These are phyloP conservation scores for Boletus rubescentipes DNA, from an alignment of 768 basidiomycete species.

Conservation along the genomic window DNA sequence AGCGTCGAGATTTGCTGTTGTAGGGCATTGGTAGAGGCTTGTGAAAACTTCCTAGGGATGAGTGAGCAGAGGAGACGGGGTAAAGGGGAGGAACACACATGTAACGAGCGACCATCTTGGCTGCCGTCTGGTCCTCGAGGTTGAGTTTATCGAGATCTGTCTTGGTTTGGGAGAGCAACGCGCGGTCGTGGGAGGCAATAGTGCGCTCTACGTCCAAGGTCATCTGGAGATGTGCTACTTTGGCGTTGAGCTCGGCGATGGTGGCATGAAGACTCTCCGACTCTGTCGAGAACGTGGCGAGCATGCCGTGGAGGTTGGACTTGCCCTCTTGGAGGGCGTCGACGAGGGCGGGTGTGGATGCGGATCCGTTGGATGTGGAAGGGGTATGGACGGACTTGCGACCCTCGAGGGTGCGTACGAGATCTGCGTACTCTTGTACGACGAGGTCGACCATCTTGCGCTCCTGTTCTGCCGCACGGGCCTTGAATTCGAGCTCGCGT, in stretches of 20 bases:
- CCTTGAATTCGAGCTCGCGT: constrained; percentile 44
- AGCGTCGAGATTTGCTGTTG: constrained; percentile 59
- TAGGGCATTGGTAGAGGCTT: constrained; percentile 64
- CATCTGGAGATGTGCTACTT: constrained; percentile 43
- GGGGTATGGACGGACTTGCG: constrained; percentile 29
- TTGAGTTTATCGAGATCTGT: constrained; percentile 54
- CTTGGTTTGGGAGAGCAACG: constrained; percentile 44
- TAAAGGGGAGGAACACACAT: constrained; percentile 52
- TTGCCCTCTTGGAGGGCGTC: constrained; percentile 49
- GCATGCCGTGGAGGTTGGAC: constrained; percentile 45
- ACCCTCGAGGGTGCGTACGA: constrained; percentile 65
- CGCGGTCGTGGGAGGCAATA: constrained; percentile 41
- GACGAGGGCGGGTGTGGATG: constrained; percentile 25
- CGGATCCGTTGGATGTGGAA: constrained; percentile 8
- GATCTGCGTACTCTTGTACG: constrained; percentile 70
- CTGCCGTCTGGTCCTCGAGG: constrained; percentile 71
- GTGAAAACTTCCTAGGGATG: constrained; percentile 73
- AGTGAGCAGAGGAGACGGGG: background rate
- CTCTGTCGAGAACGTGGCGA: constrained; percentile 50
- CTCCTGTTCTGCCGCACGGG: constrained; percentile 55
- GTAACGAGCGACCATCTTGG: constrained; percentile 82
- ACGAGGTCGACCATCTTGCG: constrained; percentile 59
- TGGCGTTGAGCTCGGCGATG: constrained; percentile 40
- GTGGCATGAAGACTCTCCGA: constrained; percentile 46
- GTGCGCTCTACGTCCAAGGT: constrained; percentile 48